A percentile compares a stretch with the other conserved stretches of the same genome.
phyloP scores from a whole-genome alignment of 106 monocot species.

The Agapanthus africanus region DNA sequence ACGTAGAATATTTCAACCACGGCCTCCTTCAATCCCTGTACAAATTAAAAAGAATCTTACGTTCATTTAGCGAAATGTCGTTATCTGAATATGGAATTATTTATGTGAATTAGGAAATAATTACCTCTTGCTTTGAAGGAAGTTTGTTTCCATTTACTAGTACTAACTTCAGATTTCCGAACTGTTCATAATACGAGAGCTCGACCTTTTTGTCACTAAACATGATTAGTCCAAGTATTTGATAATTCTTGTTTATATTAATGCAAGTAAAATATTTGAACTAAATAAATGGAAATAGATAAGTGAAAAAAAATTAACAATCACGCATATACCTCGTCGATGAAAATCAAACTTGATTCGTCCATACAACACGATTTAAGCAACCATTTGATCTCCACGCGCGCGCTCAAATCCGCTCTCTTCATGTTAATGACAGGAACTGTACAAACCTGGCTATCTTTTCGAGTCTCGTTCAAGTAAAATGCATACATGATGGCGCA shows the following conservation, averaged over 20 bases:
- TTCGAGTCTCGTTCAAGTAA: slow-evolving; percentile 7
- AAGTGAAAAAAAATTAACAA: too few species aligned
- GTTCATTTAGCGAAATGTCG: too few species aligned
- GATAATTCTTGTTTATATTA: too few species aligned
- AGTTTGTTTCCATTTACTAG: slow-evolving; percentile 21
- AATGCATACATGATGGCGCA: slow-evolving; percentile 12
- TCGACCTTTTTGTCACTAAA: too few species aligned
- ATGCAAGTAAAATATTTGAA: too few species aligned
- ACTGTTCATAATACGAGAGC: slow-evolving; percentile 19
- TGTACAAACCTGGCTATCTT: not conserved
- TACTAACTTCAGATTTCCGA: slow-evolving; percentile 26
- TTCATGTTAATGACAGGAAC: slow-evolving; percentile 16
- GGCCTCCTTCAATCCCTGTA: slow-evolving; percentile 28
- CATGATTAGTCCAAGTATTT: too few species aligned
- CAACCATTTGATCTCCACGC: slow-evolving; percentile 15
- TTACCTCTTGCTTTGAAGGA: slow-evolving; percentile 26
- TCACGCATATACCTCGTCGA: slow-evolving; percentile 16
- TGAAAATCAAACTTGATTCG: slow-evolving; percentile 13
- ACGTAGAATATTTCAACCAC: slow-evolving; percentile 15
- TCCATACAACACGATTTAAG: slow-evolving; percentile 1
- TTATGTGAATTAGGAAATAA: too few species aligned
- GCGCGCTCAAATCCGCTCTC: slow-evolving; percentile 6
- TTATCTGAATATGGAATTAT: too few species aligned
- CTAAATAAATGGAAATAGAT: too few species aligned
- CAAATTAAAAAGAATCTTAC: too few species aligned